Conservation (phyloP, 140 eudicot species). For the Stevia rebaudiana region DNA sequence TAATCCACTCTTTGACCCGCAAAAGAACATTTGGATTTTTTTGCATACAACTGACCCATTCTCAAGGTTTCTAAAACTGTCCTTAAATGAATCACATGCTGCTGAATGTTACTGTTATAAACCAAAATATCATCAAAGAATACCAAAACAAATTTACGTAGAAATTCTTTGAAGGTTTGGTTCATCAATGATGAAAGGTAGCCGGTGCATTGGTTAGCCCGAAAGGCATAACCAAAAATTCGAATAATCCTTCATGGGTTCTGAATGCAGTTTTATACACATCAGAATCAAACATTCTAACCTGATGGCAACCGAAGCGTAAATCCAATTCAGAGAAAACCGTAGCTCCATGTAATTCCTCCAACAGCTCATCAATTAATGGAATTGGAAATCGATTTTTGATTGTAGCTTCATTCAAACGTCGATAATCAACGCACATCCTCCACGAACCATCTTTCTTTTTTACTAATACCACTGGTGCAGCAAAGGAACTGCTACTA, state of each 20-base stretch:
- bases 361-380: not conserved
- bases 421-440: not conserved
- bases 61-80: no score
- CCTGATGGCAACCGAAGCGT: not conserved
- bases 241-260: not conserved
- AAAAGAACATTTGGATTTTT: not conserved
- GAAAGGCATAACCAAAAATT: not conserved
- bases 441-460: not conserved
- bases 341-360: not conserved
- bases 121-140: not conserved
- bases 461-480: not conserved
- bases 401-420: not conserved
- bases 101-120: not conserved
- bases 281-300: not conserved
- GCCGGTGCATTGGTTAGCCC: not conserved
- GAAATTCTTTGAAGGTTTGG: not conserved
- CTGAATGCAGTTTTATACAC: not conserved
- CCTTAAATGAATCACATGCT: not conserved
- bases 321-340: not conserved
- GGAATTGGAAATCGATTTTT: not conserved
- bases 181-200: not conserved
- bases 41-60: not conserved
- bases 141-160: not conserved
- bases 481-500: not conserved
- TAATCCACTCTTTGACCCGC: not conserved